Conservation (phyloP, 495 filamentous ascomycete species). For the Tetracladium setigerum region DNA sequence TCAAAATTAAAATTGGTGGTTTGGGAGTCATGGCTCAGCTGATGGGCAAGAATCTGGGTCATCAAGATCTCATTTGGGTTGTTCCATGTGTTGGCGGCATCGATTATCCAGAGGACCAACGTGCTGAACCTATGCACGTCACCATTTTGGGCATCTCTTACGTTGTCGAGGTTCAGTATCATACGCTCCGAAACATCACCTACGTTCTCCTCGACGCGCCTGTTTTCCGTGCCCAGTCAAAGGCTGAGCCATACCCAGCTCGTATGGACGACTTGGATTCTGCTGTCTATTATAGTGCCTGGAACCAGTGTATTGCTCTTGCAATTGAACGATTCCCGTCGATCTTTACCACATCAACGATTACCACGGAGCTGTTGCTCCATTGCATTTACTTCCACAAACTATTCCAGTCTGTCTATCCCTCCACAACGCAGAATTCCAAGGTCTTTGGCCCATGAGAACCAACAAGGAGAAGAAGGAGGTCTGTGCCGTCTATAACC, state of each 20-base stretch:
- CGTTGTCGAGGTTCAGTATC: conserved; percentile 59
- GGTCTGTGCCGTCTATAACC: conserved; percentile 65
- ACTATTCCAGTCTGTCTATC: conserved; percentile 38
- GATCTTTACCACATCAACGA: conserved; percentile 79
- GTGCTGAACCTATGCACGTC: conserved; percentile 55
- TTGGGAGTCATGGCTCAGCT: conserved; percentile 61
- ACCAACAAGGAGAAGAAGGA: conserved; percentile 58
- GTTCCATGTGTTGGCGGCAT: conserved; percentile 66
- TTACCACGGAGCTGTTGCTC: conserved; percentile 68
- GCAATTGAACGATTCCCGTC: conserved; percentile 52
- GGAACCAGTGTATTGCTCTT: conserved; percentile 65
- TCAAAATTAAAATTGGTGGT: conserved; percentile 70
- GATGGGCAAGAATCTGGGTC: conserved; percentile 61
- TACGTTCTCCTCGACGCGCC: conserved; percentile 65
- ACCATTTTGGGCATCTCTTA: conserved; percentile 58
- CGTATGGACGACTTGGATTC: conserved; percentile 69
- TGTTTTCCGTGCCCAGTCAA: conserved; percentile 60
- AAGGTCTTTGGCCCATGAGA: conserved; percentile 68
- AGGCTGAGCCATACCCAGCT: conserved; percentile 58
- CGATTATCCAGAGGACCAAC: conserved; percentile 54
- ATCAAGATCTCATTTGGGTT: conserved; percentile 69
- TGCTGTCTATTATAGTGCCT: conserved; percentile 66
- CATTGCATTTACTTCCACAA: conserved; percentile 56
- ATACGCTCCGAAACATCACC: conserved; percentile 59
- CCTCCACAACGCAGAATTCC: conserved; percentile 68